Evolutionary conservation across 2,329 filamentous ascomycete genomes (phyloP).

Genomic region (Paracamarosporium sp.): DNA sequence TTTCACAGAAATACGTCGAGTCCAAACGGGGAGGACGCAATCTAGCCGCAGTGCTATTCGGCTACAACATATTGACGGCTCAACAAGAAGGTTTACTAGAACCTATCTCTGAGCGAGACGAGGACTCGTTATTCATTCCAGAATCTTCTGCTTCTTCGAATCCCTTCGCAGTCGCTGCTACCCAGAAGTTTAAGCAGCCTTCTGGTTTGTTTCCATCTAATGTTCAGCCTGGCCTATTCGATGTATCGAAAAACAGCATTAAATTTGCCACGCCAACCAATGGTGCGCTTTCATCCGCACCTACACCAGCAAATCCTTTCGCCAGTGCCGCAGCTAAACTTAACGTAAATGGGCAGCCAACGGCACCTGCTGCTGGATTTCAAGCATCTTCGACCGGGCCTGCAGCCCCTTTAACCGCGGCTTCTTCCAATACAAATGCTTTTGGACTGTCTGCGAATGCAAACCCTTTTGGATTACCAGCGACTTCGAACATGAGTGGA

Average conservation of each 20-base stretch:
- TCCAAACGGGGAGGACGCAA: conserved; percentile 63
- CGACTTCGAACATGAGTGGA: background rate
- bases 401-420: background rate
- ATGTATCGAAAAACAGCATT: conserved; percentile 33
- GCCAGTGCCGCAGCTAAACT: conserved; percentile 4
- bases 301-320: conserved; percentile 17
- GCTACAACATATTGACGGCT: conserved; percentile 56
- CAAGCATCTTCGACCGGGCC: background rate
- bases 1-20: conserved; percentile 63
- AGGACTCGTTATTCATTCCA: conserved; percentile 51
- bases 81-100: conserved; percentile 56
- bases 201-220: background rate
- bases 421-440: too few relatives aligned
- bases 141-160: conserved; percentile 21
- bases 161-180: conserved; percentile 4
- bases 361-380: background rate
- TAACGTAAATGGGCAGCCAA: background rate
- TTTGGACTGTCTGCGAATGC: background rate
- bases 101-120: conserved; percentile 11
- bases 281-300: background rate
- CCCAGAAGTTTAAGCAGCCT: background rate
- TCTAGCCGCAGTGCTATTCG: conserved; percentile 64
- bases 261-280: conserved; percentile 28
- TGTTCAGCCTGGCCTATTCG: conserved; percentile 35
- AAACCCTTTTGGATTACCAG: background rate